Conservation (phyloP, 305 asterid species). For the Fraxinus sp. region DNA sequence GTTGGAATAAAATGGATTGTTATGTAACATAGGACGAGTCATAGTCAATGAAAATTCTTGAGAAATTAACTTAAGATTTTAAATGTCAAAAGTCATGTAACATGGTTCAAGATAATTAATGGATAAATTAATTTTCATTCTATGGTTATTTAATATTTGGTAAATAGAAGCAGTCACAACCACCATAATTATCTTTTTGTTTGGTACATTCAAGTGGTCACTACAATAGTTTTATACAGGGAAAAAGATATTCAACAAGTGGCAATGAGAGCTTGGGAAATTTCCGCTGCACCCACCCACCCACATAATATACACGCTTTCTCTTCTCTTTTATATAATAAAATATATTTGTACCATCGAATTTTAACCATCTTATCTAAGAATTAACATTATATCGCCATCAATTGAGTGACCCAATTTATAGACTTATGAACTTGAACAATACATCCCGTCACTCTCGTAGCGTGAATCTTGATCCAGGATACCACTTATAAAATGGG, state of each 20-base stretch:
- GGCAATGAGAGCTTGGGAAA: not conserved
- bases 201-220: constrained; percentile 24
- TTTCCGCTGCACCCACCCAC: constrained; percentile 5
- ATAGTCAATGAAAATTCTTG: not conserved
- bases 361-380: not conserved
- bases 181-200: constrained; percentile 8
- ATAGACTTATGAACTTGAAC: not conserved
- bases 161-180: constrained; percentile 9
- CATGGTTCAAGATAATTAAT: not conserved
- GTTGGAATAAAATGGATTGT: not conserved
- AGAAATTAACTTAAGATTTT: not conserved
- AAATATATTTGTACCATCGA: not conserved
- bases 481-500: not conserved
- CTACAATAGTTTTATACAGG: constrained; percentile 21
- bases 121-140: not conserved
- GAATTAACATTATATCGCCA: not conserved
- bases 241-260: not conserved
- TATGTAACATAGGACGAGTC: not conserved
- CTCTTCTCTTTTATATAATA: not conserved
- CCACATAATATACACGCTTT: constrained; percentile 39
- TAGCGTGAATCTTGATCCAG: not conserved
- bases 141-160: not conserved
- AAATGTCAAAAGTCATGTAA: not conserved
- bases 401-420: not conserved
- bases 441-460: not conserved